These are phyloP conservation scores for Mucuna pruriens DNA, from an alignment of 306 rosid genomes.

Conservation along the genomic window DNA sequence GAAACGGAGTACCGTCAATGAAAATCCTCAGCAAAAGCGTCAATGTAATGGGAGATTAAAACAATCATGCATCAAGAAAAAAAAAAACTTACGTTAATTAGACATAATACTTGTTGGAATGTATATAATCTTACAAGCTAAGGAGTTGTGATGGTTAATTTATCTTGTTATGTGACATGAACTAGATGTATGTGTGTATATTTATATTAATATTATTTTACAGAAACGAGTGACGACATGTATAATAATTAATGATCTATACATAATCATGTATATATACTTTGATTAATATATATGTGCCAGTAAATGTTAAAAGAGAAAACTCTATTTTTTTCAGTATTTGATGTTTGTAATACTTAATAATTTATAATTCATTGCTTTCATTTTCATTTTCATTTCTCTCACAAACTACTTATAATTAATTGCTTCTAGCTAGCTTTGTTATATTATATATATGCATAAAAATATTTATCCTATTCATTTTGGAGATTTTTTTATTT, in stretches of 20 bases:
- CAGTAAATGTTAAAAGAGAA: background rate
- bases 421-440: background rate
- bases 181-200: background rate
- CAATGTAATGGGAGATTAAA: constrained; percentile 4
- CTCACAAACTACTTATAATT: no score
- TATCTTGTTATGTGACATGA: background rate
- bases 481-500: background rate
- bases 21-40: constrained; percentile 23
- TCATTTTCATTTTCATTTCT: background rate
- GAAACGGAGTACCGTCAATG: background rate
- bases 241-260: background rate
- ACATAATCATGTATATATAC: background rate
- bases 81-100: no score
- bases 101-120: no score
- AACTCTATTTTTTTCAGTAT: background rate
- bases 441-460: background rate
- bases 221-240: background rate
- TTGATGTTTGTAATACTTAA: background rate
- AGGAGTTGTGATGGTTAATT: background rate
- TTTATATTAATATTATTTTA: background rate
- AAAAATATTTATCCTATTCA: background rate
- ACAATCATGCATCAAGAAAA: background rate
- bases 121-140: no score
- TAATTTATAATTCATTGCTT: background rate
- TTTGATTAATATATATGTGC: background rate